A percentile compares a stretch with the other conserved stretches of the same genome.
phyloP scores from a whole-genome alignment of 345 rosid genomes.

The Punica granatum region DNA sequence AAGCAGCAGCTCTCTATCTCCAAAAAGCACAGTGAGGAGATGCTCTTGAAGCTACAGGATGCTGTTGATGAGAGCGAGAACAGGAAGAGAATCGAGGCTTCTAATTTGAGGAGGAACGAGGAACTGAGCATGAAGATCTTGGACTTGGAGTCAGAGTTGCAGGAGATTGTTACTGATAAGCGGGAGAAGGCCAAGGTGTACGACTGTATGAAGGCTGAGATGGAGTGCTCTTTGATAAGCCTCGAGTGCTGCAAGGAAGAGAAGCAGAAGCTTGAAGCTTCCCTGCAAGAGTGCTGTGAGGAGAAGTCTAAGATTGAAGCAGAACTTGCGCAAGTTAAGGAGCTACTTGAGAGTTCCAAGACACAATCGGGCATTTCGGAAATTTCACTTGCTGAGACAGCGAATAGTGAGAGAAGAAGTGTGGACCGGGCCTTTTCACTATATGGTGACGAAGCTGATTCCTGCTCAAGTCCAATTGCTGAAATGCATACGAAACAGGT shows the following conservation, averaged over 20 bases:
- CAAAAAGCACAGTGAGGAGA: conserved; percentile 83
- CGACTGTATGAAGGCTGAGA: conserved; percentile 83
- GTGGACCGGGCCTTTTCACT: neutral
- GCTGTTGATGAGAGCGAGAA: conserved; percentile 75
- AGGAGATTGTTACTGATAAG: conserved; percentile 47
- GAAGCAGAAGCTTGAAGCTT: conserved; percentile 67
- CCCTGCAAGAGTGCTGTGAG: conserved; percentile 48
- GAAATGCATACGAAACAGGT: conserved; percentile 37
- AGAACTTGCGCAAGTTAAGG: conserved; percentile 49
- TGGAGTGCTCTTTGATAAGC: conserved; percentile 87
- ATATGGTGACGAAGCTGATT: conserved; percentile 23
- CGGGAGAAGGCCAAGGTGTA: conserved; percentile 68
- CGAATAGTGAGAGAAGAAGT: neutral
- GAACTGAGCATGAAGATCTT: conserved; percentile 60
- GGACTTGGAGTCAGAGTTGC: conserved; percentile 72
- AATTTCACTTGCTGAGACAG: neutral
- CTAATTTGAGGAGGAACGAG: conserved; percentile 70
- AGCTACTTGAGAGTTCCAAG: conserved; percentile 31
- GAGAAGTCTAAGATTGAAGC: conserved; percentile 47
- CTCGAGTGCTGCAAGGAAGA: conserved; percentile 98
- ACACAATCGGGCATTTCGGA: conserved; percentile 16
- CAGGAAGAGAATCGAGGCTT: conserved; percentile 69
- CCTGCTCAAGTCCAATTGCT: conserved; percentile 18
- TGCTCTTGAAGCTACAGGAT: conserved; percentile 90
- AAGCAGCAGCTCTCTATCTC: conserved; percentile 80